These are phyloP conservation scores for Pichia membranifaciens DNA, from an alignment of 805 yeast genomes.

Conservation along the genomic window DNA sequence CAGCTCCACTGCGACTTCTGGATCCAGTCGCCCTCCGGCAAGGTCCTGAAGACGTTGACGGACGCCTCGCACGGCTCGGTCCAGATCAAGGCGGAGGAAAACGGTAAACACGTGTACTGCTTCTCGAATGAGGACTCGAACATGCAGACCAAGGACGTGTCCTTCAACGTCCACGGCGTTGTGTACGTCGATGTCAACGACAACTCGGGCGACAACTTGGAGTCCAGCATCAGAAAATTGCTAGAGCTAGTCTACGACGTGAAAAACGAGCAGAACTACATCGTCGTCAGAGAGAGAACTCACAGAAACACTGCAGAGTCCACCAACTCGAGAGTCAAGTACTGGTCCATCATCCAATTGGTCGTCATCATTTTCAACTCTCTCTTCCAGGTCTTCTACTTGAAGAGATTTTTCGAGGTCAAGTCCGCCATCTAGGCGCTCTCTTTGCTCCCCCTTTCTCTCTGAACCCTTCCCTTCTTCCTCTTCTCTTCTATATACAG, in stretches of 20 bases:
- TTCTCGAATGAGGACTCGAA: slow-evolving; percentile 80
- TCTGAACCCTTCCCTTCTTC: not conserved
- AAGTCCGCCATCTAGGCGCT: slow-evolving; percentile 80
- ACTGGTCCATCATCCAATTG: slow-evolving; percentile 95
- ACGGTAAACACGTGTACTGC: slow-evolving; percentile 82
- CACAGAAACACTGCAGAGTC: slow-evolving; percentile 99
- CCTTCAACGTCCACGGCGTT: slow-evolving; percentile 92
- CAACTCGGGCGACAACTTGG: slow-evolving; percentile 68
- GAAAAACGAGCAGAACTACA: slow-evolving; percentile 86
- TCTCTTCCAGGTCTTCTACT: slow-evolving; percentile 86
- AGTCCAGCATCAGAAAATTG: slow-evolving; percentile 73
- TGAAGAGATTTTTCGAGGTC: slow-evolving; percentile 93
- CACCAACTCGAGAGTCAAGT: slow-evolving; percentile 92
- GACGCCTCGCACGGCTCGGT: slow-evolving; percentile 79
- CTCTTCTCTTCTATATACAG: slow-evolving; percentile 10
- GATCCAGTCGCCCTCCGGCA: slow-evolving; percentile 37
- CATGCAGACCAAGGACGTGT: slow-evolving; percentile 77
- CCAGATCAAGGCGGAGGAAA: slow-evolving; percentile 53
- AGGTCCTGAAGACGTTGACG: slow-evolving; percentile 42
- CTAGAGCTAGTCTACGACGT: slow-evolving; percentile 76
- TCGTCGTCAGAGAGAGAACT: slow-evolving; percentile 92
- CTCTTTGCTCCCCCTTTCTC: not conserved
- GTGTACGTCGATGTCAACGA: slow-evolving; percentile 72
- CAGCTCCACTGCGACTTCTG: slow-evolving; percentile 67
- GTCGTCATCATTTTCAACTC: slow-evolving; percentile 81